A percentile compares a stretch with the other conserved stretches of the same genome.
Evolutionary conservation across 1,284 basidiomycete genomes (phyloP).

Genomic region (Pisolithus thermaeus): DNA sequence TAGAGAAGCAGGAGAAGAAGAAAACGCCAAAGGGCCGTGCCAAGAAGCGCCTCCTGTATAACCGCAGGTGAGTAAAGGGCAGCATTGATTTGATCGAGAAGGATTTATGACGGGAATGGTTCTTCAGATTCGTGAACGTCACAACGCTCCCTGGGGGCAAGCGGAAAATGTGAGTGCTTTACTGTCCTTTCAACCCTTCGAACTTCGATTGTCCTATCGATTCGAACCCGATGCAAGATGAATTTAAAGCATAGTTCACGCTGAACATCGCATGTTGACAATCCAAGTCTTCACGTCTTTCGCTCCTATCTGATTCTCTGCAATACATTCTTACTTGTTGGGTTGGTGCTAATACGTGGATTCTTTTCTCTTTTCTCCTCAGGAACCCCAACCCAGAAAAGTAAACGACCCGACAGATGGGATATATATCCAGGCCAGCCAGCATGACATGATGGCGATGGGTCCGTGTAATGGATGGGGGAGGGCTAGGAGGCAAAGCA

Average conservation of each 20-base stretch:
- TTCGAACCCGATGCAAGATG: slow-evolving; percentile 42
- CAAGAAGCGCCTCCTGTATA: slow-evolving; percentile 94
- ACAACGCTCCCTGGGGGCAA: slow-evolving; percentile 88
- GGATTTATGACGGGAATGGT: slow-evolving; percentile 7
- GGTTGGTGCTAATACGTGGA: slow-evolving; percentile 26
- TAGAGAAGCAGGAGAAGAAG: slow-evolving; percentile 98
- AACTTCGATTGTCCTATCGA: not conserved
- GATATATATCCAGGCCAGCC: slow-evolving; percentile 8
- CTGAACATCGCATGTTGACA: slow-evolving; percentile 77
- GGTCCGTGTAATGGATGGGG: slow-evolving; percentile 7
- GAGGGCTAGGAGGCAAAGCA: slow-evolving; percentile 7
- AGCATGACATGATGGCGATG: slow-evolving; percentile 5
- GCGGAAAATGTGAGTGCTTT: slow-evolving; percentile 83
- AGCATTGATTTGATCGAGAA: not conserved
- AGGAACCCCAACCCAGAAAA: slow-evolving; percentile 85
- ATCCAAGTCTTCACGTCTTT: slow-evolving; percentile 81
- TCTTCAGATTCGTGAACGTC: slow-evolving; percentile 86
- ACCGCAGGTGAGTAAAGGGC: slow-evolving; percentile 68
- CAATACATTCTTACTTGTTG: slow-evolving; percentile 22
- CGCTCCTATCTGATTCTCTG: slow-evolving; percentile 80
- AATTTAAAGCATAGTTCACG: slow-evolving; percentile 84
- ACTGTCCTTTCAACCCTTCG: slow-evolving; percentile 7
- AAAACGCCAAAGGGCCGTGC: slow-evolving; percentile 94
- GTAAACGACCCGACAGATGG: slow-evolving; percentile 36
- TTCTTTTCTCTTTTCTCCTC: slow-evolving; percentile 35